phyloP scores from a whole-genome alignment of 441 rosid species.

The Brassica balearica region DNA sequence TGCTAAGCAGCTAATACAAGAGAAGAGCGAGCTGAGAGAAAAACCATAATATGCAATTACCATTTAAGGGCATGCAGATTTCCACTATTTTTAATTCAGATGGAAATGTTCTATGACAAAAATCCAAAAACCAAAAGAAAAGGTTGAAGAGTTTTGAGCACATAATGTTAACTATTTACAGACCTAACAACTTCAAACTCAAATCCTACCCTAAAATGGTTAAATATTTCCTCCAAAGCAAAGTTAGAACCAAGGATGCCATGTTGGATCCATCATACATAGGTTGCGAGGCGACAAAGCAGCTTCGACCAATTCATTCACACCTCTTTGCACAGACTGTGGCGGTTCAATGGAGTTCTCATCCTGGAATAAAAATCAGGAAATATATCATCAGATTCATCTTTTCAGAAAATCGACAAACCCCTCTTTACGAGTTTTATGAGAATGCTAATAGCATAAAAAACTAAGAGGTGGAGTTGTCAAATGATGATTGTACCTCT shows the following conservation, averaged over 20 bases:
- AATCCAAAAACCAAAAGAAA: too few relatives aligned
- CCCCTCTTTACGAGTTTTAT: not conserved
- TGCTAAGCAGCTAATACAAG: constrained; percentile 63
- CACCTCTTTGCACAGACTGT: constrained; percentile 92
- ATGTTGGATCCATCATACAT: constrained; percentile 99
- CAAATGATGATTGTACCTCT: constrained; percentile 61
- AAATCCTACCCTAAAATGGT: constrained; percentile 24
- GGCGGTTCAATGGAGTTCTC: constrained; percentile 82
- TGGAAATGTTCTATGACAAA: too few relatives aligned
- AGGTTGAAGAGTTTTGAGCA: constrained; percentile 9
- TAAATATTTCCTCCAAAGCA: constrained; percentile 7
- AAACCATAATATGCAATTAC: too few relatives aligned
- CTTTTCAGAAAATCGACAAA: not conserved
- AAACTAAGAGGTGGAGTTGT: constrained; percentile 1
- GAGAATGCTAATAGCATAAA: not conserved
- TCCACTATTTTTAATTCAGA: too few relatives aligned
- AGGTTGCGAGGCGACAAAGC: constrained; percentile 89
- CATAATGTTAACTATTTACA: constrained; percentile 36
- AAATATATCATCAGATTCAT: constrained; percentile 6
- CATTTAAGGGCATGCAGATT: too few relatives aligned
- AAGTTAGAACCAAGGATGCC: constrained; percentile 99
- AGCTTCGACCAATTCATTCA: constrained; percentile 90
- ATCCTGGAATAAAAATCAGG: constrained; percentile 55
- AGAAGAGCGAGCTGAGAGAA: constrained; percentile 78
- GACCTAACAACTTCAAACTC: constrained; percentile 37